These are phyloP conservation scores for Teratosphaeria epicoccoides DNA, from an alignment of 2,329 filamentous ascomycete genomes.

Conservation along the genomic window DNA sequence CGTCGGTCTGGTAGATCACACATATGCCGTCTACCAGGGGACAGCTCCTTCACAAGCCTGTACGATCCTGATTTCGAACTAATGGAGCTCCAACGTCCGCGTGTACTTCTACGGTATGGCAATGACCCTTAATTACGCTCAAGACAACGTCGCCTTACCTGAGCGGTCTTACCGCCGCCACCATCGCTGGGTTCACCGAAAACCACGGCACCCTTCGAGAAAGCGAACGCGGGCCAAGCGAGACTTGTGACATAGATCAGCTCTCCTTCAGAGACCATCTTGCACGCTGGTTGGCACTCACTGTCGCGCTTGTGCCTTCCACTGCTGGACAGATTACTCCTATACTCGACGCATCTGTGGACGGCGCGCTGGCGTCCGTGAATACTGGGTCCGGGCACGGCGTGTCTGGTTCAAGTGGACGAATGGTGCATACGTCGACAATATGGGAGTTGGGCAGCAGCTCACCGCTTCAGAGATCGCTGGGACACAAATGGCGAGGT, in stretches of 20 bases:
- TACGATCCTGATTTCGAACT: slow-evolving; percentile 32
- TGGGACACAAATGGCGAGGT: slow-evolving; percentile 22
- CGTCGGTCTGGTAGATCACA: slow-evolving; percentile 49
- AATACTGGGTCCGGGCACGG: slow-evolving; percentile 32
- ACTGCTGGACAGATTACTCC: slow-evolving; percentile 33
- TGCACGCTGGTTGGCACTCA: slow-evolving; percentile 40
- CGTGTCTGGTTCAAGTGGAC: slow-evolving; percentile 33
- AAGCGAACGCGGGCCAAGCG: slow-evolving; percentile 33
- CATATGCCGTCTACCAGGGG: slow-evolving; percentile 39
- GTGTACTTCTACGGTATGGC: slow-evolving; percentile 37
- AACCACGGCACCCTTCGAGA: slow-evolving; percentile 35
- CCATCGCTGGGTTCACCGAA: slow-evolving; percentile 37
- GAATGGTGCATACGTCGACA: slow-evolving; percentile 32
- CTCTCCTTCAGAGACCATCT: slow-evolving; percentile 41
- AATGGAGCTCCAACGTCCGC: slow-evolving; percentile 39
- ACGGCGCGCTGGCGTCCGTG: slow-evolving; percentile 45
- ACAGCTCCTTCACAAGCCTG: slow-evolving; percentile 36
- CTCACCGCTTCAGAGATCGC: slow-evolving; percentile 45
- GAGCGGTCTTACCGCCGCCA: slow-evolving; percentile 22
- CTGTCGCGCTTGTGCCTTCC: slow-evolving; percentile 15
- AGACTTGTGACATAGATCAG: slow-evolving; percentile 37
- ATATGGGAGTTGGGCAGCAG: slow-evolving; percentile 42
- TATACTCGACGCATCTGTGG: slow-evolving; percentile 42
- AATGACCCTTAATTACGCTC: slow-evolving; percentile 34
- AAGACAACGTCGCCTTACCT: slow-evolving; percentile 1